Evolutionary conservation across 2,329 filamentous ascomycete species (phyloP).

Genomic region (Pseudogymnoascus sp.): DNA sequence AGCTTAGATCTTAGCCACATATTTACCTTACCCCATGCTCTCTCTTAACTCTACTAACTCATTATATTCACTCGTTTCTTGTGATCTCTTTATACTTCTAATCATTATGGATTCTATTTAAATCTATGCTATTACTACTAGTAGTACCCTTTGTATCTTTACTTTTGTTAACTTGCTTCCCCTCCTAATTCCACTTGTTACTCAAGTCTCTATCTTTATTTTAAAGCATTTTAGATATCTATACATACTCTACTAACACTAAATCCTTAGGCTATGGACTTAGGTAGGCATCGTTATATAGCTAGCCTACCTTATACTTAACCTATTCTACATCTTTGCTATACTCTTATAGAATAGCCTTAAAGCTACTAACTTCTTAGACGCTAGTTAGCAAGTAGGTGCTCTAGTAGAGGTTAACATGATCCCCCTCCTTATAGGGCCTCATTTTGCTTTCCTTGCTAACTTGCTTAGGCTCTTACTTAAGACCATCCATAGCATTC

Average conservation of each 20-base stretch:
- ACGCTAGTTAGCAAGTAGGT: conserved; percentile 9
- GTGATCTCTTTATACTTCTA: background rate
- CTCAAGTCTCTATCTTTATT: too few relatives aligned
- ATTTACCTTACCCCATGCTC: background rate
- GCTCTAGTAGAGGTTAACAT: conserved; percentile 16
- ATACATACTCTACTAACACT: too few relatives aligned
- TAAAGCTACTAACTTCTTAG: background rate
- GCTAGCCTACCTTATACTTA: background rate
- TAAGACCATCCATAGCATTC: conserved; percentile 13
- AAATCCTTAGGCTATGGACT: too few relatives aligned
- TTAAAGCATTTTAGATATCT: too few relatives aligned
- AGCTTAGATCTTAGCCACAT: background rate
- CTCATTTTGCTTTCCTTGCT: too few relatives aligned
- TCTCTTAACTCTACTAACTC: background rate
- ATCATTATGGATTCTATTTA: conserved; percentile 7
- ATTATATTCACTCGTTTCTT: too few relatives aligned
- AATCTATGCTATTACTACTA: conserved; percentile 5
- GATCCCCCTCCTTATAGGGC: too few relatives aligned
- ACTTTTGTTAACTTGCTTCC: conserved; percentile 3
- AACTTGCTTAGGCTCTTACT: conserved; percentile 16
- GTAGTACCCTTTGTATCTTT: conserved; percentile 3
- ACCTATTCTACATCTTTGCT: background rate
- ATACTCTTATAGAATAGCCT: background rate
- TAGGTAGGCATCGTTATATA: too few relatives aligned
- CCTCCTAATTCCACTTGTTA: too few relatives aligned